phyloP scores from a whole-genome alignment of 148 eudicot species.

The Spergularia bocconei region DNA sequence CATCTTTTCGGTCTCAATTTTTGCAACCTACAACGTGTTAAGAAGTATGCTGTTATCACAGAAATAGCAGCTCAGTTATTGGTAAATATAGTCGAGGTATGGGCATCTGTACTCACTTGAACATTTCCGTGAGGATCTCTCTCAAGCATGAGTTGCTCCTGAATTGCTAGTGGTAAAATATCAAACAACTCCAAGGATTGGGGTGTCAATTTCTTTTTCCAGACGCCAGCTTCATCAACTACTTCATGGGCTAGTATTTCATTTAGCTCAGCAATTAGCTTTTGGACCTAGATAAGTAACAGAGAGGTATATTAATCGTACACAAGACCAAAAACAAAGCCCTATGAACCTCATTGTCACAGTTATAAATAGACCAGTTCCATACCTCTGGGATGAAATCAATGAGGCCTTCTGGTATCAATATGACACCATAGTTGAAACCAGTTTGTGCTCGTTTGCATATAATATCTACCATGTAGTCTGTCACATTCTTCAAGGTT shows the following conservation, averaged over 20 bases:
- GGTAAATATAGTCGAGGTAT: constrained; percentile 4
- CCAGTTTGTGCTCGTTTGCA: constrained; percentile 86
- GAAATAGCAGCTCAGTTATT: background rate
- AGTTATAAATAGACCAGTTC: background rate
- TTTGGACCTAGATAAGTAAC: constrained; percentile 68
- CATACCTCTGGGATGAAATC: constrained; percentile 96
- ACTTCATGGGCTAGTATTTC: constrained; percentile 82
- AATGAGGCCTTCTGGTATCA: constrained; percentile 95
- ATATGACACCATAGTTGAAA: constrained; percentile 86
- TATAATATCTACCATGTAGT: constrained; percentile 84
- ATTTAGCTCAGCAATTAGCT: constrained; percentile 80
- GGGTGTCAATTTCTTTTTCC: constrained; percentile 70
- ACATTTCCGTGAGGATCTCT: constrained; percentile 99
- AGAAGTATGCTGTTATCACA: background rate
- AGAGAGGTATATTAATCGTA: background rate
- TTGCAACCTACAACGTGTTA: constrained; percentile 64
- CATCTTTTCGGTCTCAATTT: constrained; percentile 98
- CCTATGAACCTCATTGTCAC: background rate
- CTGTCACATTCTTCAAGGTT: constrained; percentile 83
- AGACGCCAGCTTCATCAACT: constrained; percentile 75
- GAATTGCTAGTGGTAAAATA: constrained; percentile 74
- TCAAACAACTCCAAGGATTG: constrained; percentile 72
- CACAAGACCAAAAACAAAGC: background rate
- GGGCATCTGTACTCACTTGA: constrained; percentile 43
- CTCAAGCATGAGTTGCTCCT: constrained; percentile 93